Conservation (phyloP, 352 stramenopile species). For the Pythium biforme region DNA sequence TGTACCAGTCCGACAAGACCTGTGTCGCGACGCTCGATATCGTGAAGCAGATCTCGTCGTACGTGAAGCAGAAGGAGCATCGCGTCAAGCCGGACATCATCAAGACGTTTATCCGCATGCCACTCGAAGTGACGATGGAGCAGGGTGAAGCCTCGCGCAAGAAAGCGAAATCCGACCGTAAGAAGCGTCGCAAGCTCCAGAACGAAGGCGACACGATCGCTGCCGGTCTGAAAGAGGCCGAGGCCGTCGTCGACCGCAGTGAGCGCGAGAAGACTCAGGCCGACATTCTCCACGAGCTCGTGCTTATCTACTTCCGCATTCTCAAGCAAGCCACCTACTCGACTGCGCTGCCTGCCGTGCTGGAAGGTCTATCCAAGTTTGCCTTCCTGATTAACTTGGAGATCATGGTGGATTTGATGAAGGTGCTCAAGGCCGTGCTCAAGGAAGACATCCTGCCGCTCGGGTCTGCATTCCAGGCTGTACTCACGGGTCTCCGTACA, state of each 20-base stretch:
- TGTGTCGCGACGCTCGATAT: constrained; percentile 65
- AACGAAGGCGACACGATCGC: constrained; percentile 85
- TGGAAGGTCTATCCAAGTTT: constrained; percentile 94
- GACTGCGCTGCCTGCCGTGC: constrained; percentile 87
- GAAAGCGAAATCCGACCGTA: constrained; percentile 79
- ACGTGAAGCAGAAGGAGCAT: constrained; percentile 85
- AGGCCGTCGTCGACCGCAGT: constrained; percentile 92
- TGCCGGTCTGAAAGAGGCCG: constrained; percentile 92
- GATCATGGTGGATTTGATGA: constrained; percentile 96
- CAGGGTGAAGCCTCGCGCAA: constrained; percentile 76
- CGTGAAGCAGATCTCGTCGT: constrained; percentile 80
- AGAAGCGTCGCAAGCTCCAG: constrained; percentile 79
- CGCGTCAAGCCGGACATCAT: constrained; percentile 77
- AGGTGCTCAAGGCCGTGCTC: constrained; percentile 93
- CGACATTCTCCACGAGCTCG: constrained; percentile 94
- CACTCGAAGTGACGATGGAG: constrained; percentile 86
- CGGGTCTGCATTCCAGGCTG: constrained; percentile 67
- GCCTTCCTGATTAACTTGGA: constrained; percentile 98
- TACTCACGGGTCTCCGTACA: constrained; percentile 92
- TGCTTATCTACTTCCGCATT: constrained; percentile 96
- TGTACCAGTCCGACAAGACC: constrained; percentile 79
- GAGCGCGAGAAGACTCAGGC: constrained; percentile 93
- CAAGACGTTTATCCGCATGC: constrained; percentile 71
- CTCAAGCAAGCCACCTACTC: constrained; percentile 91
- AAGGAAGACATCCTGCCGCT: constrained; percentile 74